Conservation (phyloP, 345 rosid genomes). For the Jatropha curcas region DNA sequence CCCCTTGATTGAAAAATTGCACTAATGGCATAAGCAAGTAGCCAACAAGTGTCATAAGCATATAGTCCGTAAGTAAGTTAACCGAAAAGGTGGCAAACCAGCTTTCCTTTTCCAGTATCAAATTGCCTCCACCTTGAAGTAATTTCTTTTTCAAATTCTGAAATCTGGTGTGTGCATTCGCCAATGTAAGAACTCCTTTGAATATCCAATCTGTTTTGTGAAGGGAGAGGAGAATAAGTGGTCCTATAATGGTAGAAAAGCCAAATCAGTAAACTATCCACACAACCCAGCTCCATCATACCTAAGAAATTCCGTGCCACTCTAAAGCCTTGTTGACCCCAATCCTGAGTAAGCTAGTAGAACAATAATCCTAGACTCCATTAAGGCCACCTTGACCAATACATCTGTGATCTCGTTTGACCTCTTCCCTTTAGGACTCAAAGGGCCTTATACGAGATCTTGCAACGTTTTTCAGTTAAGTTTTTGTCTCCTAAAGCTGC, state of each 20-base stretch:
- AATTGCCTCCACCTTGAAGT: conserved; percentile 65
- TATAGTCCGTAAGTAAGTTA: conserved; percentile 61
- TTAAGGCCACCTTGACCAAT: conserved; percentile 65
- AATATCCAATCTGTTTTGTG: conserved; percentile 37
- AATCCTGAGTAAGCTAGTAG: conserved; percentile 43
- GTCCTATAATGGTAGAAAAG: conserved; percentile 25
- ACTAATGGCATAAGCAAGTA: conserved; percentile 73
- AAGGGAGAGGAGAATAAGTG: conserved; percentile 45
- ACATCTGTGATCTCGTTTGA: conserved; percentile 57
- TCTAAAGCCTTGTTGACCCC: conserved; percentile 53
- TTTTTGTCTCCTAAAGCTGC: conserved; percentile 69
- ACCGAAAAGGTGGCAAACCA: conserved; percentile 38
- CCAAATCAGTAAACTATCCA: conserved; percentile 36
- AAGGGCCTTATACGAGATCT: conserved; percentile 76
- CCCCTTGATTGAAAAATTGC: conserved; percentile 56
- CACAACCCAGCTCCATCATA: conserved; percentile 25
- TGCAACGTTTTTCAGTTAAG: conserved; percentile 62
- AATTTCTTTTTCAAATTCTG: conserved; percentile 52
- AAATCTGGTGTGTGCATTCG: conserved; percentile 65
- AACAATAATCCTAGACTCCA: conserved; percentile 75
- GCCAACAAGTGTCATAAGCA: conserved; percentile 88
- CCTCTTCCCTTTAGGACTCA: conserved; percentile 47
- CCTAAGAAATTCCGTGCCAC: conserved; percentile 30
- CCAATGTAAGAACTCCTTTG: conserved; percentile 77
- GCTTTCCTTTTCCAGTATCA: conserved; percentile 25